Percentiles rank a stretch among this genome's conserved stretches.
phyloP scores from a whole-genome alignment of 495 filamentous ascomycete genomes.

The Penicillium cinerascens region DNA sequence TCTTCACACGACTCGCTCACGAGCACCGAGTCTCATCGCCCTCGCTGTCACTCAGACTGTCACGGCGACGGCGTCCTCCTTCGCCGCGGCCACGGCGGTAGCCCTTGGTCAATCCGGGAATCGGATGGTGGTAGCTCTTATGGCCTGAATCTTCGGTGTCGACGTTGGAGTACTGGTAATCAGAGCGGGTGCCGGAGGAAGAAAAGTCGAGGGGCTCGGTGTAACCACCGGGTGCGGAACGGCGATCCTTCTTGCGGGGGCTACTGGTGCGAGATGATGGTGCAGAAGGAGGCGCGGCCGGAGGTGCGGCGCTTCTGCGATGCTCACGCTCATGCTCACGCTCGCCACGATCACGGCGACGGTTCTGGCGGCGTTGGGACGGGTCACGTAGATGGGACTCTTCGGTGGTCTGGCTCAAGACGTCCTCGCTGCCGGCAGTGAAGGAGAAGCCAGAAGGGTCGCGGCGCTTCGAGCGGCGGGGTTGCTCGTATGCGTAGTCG shows the following conservation, averaged over 20 bases:
- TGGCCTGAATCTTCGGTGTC: conserved; percentile 64
- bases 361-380: conserved; percentile 35
- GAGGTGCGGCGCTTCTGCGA: conserved; percentile 23
- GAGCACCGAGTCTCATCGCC: conserved; percentile 30
- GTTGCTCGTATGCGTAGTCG: conserved; percentile 41
- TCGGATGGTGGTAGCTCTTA: conserved; percentile 75
- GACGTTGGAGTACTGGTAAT: conserved; percentile 47
- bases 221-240: conserved; percentile 49
- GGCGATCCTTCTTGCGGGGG: conserved; percentile 36
- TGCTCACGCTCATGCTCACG: background rate
- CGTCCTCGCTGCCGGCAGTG: conserved; percentile 51
- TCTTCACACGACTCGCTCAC: conserved; percentile 2
- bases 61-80: conserved; percentile 24
- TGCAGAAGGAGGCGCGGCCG: conserved; percentile 6
- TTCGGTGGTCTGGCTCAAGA: conserved; percentile 52
- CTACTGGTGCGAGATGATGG: conserved; percentile 38
- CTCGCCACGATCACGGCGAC: conserved; percentile 24
- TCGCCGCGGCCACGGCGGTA: conserved; percentile 39
- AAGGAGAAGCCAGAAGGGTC: conserved; percentile 45
- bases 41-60: conserved; percentile 57
- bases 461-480: conserved; percentile 18
- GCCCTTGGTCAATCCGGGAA: conserved; percentile 64
- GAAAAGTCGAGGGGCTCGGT: conserved; percentile 53
- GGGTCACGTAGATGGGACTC: conserved; percentile 42
- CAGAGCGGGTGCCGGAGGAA: conserved; percentile 41